Evolutionary conservation across 768 basidiomycete genomes (phyloP).

Genomic region (Tulasnella sp.): DNA sequence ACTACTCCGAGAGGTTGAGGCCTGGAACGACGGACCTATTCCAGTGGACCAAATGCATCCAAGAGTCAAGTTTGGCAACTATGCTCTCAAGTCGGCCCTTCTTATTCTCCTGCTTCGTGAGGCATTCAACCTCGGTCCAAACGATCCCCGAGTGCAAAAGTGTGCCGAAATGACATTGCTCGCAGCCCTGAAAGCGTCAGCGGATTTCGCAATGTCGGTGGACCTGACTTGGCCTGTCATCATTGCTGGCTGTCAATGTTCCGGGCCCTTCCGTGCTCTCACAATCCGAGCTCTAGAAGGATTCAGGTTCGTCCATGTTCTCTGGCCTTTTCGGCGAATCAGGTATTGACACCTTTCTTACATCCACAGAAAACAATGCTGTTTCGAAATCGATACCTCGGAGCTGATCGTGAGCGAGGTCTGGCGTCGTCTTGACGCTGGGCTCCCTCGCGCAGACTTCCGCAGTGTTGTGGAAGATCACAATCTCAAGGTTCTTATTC

Average conservation of each 20-base stretch:
- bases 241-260: constrained; percentile 40
- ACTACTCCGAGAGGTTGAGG: constrained; percentile 42
- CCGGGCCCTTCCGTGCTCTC: constrained; percentile 40
- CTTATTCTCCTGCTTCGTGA: constrained; percentile 45
- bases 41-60: constrained; percentile 39
- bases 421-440: constrained; percentile 38
- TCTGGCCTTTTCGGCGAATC: constrained; percentile 26
- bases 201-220: constrained; percentile 41
- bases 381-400: constrained; percentile 48
- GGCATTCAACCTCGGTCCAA: constrained; percentile 42
- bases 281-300: constrained; percentile 40
- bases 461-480: constrained; percentile 37
- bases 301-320: constrained; percentile 40
- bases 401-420: constrained; percentile 44
- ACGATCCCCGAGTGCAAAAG: constrained; percentile 43
- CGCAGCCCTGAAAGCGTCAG: constrained; percentile 43
- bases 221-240: constrained; percentile 46
- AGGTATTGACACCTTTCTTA: constrained; percentile 25
- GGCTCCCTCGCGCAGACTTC: constrained; percentile 38
- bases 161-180: constrained; percentile 42
- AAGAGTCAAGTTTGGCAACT: constrained; percentile 45
- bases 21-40: constrained; percentile 36
- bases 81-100: constrained; percentile 45
- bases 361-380: constrained; percentile 40
- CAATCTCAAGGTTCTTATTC: constrained; percentile 37